Evolutionary conservation across 495 filamentous ascomycete genomes (phyloP), one percentile per base, ranked within the genome.

Genomic region (Podospora pseudopauciseta): DNA sequence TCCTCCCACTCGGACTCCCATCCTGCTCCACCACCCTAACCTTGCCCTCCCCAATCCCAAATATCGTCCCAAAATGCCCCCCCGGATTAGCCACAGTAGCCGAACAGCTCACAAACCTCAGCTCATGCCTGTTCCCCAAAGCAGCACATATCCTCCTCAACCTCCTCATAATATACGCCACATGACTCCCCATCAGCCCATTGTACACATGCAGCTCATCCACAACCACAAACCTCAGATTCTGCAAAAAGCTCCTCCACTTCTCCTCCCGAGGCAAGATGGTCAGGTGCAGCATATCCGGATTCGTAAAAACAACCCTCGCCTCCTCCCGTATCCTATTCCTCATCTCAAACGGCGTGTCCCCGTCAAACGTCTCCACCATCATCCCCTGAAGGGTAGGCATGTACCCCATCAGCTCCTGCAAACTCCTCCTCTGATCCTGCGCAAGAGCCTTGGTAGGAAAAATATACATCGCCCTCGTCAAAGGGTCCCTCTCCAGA

Each of bases 371-470:
- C 0, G 94, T 97, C 71, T 98, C 96, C 11, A 97, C 92, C 15
- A 94, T 78, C 5, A 89, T 80, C 65, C 90, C 82, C 70, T 92
- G 86, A n/a, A 97, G 76, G 0, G 87, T 87, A 3, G 87, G 83
- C 86, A 99, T 92, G 73, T 88, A 96, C 20, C 84, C 78, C 58
- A 98, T 80, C 66, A 99, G 80, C 59, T 97, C 92, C 72, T 90
- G 89, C 77, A 98, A 83, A 72, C 94, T 96, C 67, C 95, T 85
- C 73, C 88, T 87, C 78, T 99, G 95, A 79, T 98, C 95, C 77
- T 99, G 95, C 3, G 95, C 95, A 16, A 99, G 82, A 13, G 95
- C 95, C 80, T 99, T 99, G 3, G 95, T 99, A 1, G 95, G 95
- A 68, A 99, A 99, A 26, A 99, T 97, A 75, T 97, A 98, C 89